Evolutionary conservation across 768 basidiomycete genomes (phyloP).

Genomic region (Calvatia gigantea): DNA sequence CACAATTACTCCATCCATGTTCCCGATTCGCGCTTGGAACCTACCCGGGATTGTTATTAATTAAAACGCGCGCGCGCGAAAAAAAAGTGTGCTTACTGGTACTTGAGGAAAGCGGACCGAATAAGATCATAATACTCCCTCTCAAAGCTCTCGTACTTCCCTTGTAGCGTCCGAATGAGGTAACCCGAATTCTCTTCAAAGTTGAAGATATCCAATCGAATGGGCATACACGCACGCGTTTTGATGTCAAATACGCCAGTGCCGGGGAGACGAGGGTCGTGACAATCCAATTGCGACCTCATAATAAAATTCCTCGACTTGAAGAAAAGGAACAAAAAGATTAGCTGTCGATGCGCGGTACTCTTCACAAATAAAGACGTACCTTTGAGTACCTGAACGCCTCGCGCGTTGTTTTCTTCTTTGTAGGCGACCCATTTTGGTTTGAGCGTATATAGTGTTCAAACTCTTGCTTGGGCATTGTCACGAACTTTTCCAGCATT

Average conservation of each 20-base stretch:
- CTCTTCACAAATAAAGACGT: conserved; percentile 11
- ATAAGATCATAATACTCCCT: conserved; percentile 93
- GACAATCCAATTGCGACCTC: conserved; percentile 93
- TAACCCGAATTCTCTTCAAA: conserved; percentile 81
- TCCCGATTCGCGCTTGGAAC: conserved; percentile 93
- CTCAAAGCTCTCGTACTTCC: conserved; percentile 79
- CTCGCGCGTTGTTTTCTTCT: conserved; percentile 46
- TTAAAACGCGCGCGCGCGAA: background rate
- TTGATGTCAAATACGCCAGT: conserved; percentile 96
- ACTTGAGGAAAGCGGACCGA: conserved; percentile 92
- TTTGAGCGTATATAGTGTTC: conserved; percentile 42
- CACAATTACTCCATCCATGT: conserved; percentile 93
- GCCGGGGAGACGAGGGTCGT: conserved; percentile 77
- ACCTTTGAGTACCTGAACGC: conserved; percentile 89
- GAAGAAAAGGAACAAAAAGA: background rate
- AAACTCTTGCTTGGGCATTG: conserved; percentile 63
- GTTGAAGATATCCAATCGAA: conserved; percentile 84
- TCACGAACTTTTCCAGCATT: conserved; percentile 86
- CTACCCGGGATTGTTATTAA: no score
- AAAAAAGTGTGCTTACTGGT: conserved; percentile 46
- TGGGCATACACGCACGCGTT: conserved; percentile 81
- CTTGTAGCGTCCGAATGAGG: conserved; percentile 60
- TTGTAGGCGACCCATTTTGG: conserved; percentile 20
- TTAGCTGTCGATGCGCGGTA: background rate
- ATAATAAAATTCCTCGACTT: conserved; percentile 71